Evolutionary conservation across 371 early-diverging fungal species (phyloP).

Genomic region (Mortierella polycephala): DNA sequence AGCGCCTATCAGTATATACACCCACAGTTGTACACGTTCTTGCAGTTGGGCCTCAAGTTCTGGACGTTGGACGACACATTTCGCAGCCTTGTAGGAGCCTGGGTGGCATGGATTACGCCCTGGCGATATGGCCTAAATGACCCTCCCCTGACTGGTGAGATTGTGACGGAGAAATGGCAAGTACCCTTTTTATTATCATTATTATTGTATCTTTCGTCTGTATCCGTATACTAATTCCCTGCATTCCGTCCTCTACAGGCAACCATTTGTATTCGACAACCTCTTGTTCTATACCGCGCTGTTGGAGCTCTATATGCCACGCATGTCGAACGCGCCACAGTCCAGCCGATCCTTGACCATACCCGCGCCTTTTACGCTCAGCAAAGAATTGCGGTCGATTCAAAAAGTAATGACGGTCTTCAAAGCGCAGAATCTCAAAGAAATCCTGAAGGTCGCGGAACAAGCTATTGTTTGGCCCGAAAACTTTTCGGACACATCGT

Average conservation of each 20-base stretch:
- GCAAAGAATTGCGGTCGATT: slow-evolving; percentile 37
- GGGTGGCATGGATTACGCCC: slow-evolving; percentile 50
- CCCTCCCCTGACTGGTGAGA: slow-evolving; percentile 26
- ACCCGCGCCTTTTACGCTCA: slow-evolving; percentile 37
- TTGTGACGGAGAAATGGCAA: slow-evolving; percentile 49
- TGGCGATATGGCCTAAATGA: slow-evolving; percentile 50
- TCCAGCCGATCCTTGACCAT: slow-evolving; percentile 18
- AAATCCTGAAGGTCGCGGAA: slow-evolving; percentile 45
- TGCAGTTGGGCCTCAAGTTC: slow-evolving; percentile 28
- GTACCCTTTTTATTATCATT: not conserved
- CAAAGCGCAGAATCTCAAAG: slow-evolving; percentile 41
- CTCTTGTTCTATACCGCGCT: slow-evolving; percentile 45
- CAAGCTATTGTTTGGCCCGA: slow-evolving; percentile 48
- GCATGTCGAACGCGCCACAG: slow-evolving; percentile 40
- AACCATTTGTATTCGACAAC: slow-evolving; percentile 52
- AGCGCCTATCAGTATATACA: slow-evolving; percentile 49
- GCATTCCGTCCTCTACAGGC: slow-evolving; percentile 16
- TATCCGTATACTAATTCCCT: not conserved
- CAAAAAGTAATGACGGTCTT: slow-evolving; percentile 45
- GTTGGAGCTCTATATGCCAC: slow-evolving; percentile 36
- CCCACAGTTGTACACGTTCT: slow-evolving; percentile 41
- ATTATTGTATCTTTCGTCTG: not conserved
- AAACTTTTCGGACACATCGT: slow-evolving; percentile 39
- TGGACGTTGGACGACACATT: slow-evolving; percentile 50
- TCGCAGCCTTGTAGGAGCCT: slow-evolving; percentile 33